Evolutionary conservation across 768 basidiomycete genomes (phyloP).

Genomic region (Suillus sp.): DNA sequence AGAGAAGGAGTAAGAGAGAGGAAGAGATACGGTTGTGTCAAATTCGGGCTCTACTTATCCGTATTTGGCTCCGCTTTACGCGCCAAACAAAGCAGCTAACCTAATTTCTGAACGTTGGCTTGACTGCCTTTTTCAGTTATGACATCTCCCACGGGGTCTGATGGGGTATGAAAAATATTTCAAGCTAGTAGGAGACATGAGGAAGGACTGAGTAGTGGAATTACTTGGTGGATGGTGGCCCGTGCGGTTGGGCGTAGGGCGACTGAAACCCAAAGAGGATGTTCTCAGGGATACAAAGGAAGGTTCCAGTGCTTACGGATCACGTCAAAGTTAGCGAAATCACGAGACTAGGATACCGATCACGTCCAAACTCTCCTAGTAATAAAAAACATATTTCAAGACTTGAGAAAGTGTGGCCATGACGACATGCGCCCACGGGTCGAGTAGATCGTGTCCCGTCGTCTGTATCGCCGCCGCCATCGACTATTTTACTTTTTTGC

Average conservation of each 20-base stretch:
- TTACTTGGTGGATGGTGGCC: slow-evolving; percentile 15
- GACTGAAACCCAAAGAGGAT: slow-evolving; percentile 20
- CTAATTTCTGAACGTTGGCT: slow-evolving; percentile 27
- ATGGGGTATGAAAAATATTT: neutral
- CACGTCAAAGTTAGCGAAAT: slow-evolving; percentile 35
- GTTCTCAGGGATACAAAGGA: slow-evolving; percentile 11
- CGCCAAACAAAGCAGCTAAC: slow-evolving; percentile 41
- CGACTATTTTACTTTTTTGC: too few relatives aligned
- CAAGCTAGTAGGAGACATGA: neutral
- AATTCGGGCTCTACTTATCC: slow-evolving; percentile 43
- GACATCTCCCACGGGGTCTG: slow-evolving; percentile 13
- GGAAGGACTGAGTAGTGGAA: neutral
- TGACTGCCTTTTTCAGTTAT: slow-evolving; percentile 12
- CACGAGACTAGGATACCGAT: slow-evolving; percentile 26
- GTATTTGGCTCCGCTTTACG: slow-evolving; percentile 43
- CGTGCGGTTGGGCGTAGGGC: slow-evolving; percentile 33
- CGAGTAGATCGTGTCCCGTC: too few relatives aligned
- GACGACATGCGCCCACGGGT: too few relatives aligned
- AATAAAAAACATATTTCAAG: too few relatives aligned
- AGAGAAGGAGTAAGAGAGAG: slow-evolving; percentile 64
- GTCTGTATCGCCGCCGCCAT: too few relatives aligned
- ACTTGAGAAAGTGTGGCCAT: too few relatives aligned
- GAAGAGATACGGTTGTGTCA: slow-evolving; percentile 41
- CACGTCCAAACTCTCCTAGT: slow-evolving; percentile 11
- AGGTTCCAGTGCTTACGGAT: slow-evolving; percentile 28